A percentile compares a stretch with the other conserved stretches of the same genome.
Evolutionary conservation across 1,139 yeast species (phyloP).

Genomic region (Candida sp.): DNA sequence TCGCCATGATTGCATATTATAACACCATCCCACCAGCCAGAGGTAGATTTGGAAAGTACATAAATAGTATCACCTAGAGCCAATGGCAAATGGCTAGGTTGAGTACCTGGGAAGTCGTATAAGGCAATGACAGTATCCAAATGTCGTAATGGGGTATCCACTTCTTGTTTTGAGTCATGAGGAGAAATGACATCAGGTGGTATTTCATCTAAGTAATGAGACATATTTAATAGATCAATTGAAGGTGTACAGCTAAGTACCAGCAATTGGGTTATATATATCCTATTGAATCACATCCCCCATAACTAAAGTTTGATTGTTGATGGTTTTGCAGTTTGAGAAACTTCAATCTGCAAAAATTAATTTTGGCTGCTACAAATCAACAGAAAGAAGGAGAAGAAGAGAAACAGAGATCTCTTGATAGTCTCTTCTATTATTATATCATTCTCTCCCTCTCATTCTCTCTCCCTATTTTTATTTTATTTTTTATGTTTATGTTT

Average conservation of each 20-base stretch:
- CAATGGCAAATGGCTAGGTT: conserved; percentile 43
- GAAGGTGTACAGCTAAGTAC: not conserved
- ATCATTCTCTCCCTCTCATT: too few relatives aligned
- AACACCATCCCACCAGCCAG: conserved; percentile 83
- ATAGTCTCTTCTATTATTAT: too few relatives aligned
- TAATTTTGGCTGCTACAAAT: too few relatives aligned
- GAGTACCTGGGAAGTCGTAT: conserved; percentile 48
- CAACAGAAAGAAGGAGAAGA: too few relatives aligned
- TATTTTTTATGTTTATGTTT: too few relatives aligned
- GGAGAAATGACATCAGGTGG: conserved; percentile 40
- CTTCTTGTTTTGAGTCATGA: conserved; percentile 16
- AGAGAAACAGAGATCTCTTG: too few relatives aligned
- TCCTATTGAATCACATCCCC: not conserved
- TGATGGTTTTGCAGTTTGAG: not conserved
- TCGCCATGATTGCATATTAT: conserved; percentile 36
- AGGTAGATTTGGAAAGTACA: conserved; percentile 48
- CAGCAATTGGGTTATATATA: too few relatives aligned
- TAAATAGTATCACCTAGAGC: conserved; percentile 49
- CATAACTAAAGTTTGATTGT: not conserved
- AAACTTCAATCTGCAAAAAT: not conserved
- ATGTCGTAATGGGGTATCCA: conserved; percentile 29
- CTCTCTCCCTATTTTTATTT: too few relatives aligned
- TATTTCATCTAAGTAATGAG: conserved; percentile 26
- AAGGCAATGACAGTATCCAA: conserved; percentile 51
- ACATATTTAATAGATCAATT: not conserved